phyloP scores from a whole-genome alignment of 106 monocot species.

The Vanilla planifolia region DNA sequence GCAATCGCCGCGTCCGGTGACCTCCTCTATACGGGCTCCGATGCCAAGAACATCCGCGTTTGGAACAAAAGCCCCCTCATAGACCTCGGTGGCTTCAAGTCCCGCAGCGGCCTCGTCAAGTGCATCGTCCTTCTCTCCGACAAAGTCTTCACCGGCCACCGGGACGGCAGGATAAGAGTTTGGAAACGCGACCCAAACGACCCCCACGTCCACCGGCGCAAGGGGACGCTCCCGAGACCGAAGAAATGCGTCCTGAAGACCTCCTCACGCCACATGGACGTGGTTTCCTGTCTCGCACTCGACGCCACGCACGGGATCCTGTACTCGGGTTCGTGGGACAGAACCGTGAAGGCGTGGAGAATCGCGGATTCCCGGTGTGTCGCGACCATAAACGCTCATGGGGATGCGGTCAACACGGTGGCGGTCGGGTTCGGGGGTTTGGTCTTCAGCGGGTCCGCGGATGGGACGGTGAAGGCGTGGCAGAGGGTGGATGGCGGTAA shows the following conservation, averaged over 20 bases:
- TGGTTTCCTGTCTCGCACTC: slow-evolving; percentile 27
- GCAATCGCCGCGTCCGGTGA: slow-evolving; percentile 55
- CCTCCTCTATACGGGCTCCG: slow-evolving; percentile 74
- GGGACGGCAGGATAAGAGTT: slow-evolving; percentile 75
- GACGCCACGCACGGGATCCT: slow-evolving; percentile 26
- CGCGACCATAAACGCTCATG: slow-evolving; percentile 38
- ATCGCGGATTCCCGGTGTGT: slow-evolving; percentile 20
- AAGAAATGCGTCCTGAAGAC: slow-evolving; percentile 22
- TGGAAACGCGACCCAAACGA: slow-evolving; percentile 34
- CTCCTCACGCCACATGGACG: slow-evolving; percentile 29
- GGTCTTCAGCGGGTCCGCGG: slow-evolving; percentile 32
- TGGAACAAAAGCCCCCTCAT: slow-evolving; percentile 43
- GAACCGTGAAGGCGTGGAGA: slow-evolving; percentile 42
- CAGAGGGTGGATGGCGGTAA: slow-evolving; percentile 24
- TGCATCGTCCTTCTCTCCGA: slow-evolving; percentile 42
- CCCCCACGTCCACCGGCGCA: slow-evolving; percentile 39
- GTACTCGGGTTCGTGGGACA: slow-evolving; percentile 42
- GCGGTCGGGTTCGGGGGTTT: slow-evolving; percentile 32
- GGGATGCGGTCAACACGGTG: slow-evolving; percentile 32
- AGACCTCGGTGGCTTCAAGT: slow-evolving; percentile 67
- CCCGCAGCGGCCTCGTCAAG: slow-evolving; percentile 75
- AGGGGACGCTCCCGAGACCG: slow-evolving; percentile 46
- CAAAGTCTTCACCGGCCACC: slow-evolving; percentile 66
- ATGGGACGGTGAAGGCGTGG: slow-evolving; percentile 47
- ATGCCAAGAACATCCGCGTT: slow-evolving; percentile 53